Evolutionary conservation across 192 early-diverging fungal genomes (phyloP), one percentile per base, ranked within the genome.

Genomic region (Coemansia sp.): DNA sequence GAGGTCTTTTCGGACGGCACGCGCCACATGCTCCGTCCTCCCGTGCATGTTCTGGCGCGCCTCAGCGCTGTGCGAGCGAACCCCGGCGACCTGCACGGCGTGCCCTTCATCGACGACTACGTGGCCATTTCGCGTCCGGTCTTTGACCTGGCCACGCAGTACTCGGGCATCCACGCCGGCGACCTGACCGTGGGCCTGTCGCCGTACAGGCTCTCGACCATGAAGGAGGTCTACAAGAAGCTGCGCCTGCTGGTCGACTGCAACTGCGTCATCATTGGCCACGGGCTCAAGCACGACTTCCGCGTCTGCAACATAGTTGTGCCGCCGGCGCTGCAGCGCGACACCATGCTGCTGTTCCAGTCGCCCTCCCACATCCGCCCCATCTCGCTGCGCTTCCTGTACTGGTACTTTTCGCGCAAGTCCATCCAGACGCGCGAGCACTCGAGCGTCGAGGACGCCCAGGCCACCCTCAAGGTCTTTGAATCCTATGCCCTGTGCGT

Each of bases 21-120:
- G 5, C 84, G 85, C 50, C 86, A 85, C 5, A 44, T 94, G 17
- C 78, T 91, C 35, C 81, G 90, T 5, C 94, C 96, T 5, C 83
- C 86, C 35, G 81, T 87, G 17, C 82, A 94, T 39, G 82, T 81
- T 22, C 67, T 99, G 31, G 96, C 94, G 1, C 82, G 96, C 8
- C 91, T 99, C 14, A 92, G 89, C 43, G 89, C 97, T 0, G 63
- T 97, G 17, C 84, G 94, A 3, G 94, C 93, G 0, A 69, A 82
- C 19, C 84, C 81, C 11, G 90, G 88, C 0, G 74, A 79, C 0
- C 53, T 85, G 28, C 82, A 86, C 30, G 84, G 86, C 14, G 68
- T 87, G 15, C 93, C 94, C 0, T 96, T 96, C 67, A 93, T 99
- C 39, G 96, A 99, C 64, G 96, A 99, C 66, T 97, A 99, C 60